Evolutionary conservation across 306 rosid species (phyloP).

Genomic region (Mimosa pudica): DNA sequence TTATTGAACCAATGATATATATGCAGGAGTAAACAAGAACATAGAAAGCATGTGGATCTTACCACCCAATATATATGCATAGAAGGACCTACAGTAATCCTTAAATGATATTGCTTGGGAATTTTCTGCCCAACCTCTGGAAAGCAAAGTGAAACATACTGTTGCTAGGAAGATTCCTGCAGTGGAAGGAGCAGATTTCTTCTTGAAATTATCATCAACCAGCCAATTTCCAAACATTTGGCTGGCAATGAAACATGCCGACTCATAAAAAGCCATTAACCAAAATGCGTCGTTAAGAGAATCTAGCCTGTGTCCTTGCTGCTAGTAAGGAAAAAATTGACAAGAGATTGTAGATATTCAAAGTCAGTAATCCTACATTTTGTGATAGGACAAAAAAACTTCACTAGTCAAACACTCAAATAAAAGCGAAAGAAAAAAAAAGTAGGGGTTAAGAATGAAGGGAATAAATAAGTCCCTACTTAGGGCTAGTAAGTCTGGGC

Average conservation of each 20-base stretch:
- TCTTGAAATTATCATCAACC: slow-evolving; percentile 51
- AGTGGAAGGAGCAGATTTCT: slow-evolving; percentile 52
- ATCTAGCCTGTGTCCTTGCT: slow-evolving; percentile 91
- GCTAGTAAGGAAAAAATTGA: slow-evolving; percentile 27
- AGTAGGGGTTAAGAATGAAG: slow-evolving; percentile 1
- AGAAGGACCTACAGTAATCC: slow-evolving; percentile 74
- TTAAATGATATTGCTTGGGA: slow-evolving; percentile 50
- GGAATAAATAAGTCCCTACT: slow-evolving; percentile 28
- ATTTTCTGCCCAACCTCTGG: slow-evolving; percentile 67
- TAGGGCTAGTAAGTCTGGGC: slow-evolving; percentile 22
- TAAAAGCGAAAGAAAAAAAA: neutral
- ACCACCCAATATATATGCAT: slow-evolving; percentile 72
- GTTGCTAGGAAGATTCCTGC: slow-evolving; percentile 65
- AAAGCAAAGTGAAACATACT: slow-evolving; percentile 55
- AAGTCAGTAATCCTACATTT: slow-evolving; percentile 1
- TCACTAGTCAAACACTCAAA: neutral
- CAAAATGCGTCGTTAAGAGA: slow-evolving; percentile 83
- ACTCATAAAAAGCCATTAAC: slow-evolving; percentile 88
- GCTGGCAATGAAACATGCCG: slow-evolving; percentile 77
- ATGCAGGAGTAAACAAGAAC: slow-evolving; percentile 28
- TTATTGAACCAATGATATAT: neutral
- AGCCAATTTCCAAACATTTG: slow-evolving; percentile 89
- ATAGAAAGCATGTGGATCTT: slow-evolving; percentile 41
- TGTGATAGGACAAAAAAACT: slow-evolving; percentile 7
- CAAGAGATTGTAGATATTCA: slow-evolving; percentile 27